Conservation (phyloP, 192 early-diverging fungal genomes). For the Jimgerdemannia flammicorona region DNA sequence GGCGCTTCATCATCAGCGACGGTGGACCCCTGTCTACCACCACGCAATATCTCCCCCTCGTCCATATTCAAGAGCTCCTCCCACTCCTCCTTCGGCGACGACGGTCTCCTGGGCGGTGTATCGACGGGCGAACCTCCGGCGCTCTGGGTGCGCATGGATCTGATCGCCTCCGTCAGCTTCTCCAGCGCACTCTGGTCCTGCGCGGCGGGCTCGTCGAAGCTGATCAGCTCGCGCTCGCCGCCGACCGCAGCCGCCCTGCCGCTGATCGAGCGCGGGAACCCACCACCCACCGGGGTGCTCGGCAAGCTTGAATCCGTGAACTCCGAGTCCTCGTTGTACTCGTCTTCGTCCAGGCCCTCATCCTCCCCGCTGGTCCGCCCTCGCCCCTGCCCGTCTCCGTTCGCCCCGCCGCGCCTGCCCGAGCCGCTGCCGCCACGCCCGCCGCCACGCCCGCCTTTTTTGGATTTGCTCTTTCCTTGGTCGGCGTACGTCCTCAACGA, state of each 20-base stretch:
- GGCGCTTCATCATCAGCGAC: background rate
- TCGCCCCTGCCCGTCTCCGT: background rate
- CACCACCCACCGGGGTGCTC: background rate
- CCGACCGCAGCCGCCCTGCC: too few relatives aligned
- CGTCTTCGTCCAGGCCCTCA: background rate
- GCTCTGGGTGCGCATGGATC: background rate
- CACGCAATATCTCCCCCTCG: background rate
- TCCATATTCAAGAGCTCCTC: conserved; percentile 21
- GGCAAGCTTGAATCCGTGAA: background rate
- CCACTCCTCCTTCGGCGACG: conserved; percentile 22
- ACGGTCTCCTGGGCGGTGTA: too few relatives aligned
- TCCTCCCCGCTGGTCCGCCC: background rate
- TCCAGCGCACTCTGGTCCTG: background rate
- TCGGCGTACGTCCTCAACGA: background rate
- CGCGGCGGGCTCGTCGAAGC: background rate
- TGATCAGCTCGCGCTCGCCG: background rate
- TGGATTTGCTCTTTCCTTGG: background rate
- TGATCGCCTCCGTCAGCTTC: background rate
- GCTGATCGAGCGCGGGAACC: background rate
- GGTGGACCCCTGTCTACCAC: background rate
- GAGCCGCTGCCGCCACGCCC: too few relatives aligned
- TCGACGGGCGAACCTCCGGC: background rate
- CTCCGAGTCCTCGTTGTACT: background rate
- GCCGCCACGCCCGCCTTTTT: background rate
- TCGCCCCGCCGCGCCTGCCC: background rate